Percentiles rank a stretch among this genome's conserved stretches.
Conservation (phyloP, 441 rosid genomes). For the Corymbia citriodora region DNA sequence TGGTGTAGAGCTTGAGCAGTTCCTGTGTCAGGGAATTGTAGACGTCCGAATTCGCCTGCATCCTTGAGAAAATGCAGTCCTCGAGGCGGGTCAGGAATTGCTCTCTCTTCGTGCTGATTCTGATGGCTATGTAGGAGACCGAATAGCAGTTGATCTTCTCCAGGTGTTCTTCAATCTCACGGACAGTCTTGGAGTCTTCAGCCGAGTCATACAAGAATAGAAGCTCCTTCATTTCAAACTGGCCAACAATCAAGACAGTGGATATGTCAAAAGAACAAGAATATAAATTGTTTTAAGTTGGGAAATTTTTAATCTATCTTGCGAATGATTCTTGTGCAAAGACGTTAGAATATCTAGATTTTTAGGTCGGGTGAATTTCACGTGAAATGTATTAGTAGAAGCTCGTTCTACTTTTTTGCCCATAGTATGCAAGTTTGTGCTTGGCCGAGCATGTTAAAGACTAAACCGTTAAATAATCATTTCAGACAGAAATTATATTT, state of each 20-base stretch:
- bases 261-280: not conserved
- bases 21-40: not conserved
- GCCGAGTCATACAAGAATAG: not conserved
- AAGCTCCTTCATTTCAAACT: not conserved
- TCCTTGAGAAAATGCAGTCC: not conserved
- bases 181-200: not conserved
- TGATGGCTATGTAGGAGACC: too few relatives aligned
- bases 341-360: not conserved
- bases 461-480: too few relatives aligned
- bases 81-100: not conserved
- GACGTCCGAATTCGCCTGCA: not conserved
- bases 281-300: not conserved
- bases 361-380: too few relatives aligned
- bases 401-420: not conserved
- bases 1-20: not conserved
- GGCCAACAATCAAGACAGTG: not conserved
- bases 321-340: not conserved
- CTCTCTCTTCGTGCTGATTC: not conserved
- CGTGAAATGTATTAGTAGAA: not conserved
- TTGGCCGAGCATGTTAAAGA: too few relatives aligned
- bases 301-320: not conserved
- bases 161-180: not conserved
- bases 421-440: too few relatives aligned
- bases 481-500: too few relatives aligned
- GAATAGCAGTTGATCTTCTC: too few relatives aligned